Base-by-base conservation (phyloP, 352 stramenopile species). In the Phytopythium oedochilum region DNA sequence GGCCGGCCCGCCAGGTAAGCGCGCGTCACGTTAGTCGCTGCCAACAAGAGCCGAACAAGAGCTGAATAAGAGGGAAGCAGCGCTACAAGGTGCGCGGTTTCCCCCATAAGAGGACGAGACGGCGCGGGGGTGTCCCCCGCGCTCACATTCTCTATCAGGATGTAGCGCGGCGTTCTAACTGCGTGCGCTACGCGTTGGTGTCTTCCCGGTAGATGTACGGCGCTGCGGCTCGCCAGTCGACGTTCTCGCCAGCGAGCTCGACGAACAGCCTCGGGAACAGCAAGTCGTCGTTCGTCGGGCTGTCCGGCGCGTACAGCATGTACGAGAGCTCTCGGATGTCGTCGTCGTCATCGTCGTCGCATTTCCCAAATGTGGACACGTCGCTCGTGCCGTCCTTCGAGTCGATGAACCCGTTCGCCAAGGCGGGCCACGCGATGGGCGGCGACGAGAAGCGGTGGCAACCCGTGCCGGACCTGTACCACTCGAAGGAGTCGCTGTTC, bases 401-500 rank as follows among this genome's bases (percentile, higher is more conserved):
- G 39, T 63, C 73, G 20, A 57, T 94, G 28, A 94, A 94, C 60
- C 82, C 82, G 28, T 92, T 83, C 58, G 78, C 79, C n/a, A 82
- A 83, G 26, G 61, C 53, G 17, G 69, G 75, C 7, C 70, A 70
- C 38, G 66, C 63, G 35, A 64, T 75, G 60, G 69, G 62, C 40
- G 32, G 40, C 12, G 60, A 80, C 23, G 70, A 85, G 28, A 64
- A 64, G 49, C 81, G 83, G 22, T 95, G 82, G 81, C 79, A 93
- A 62, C 83, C 85, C 5, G 82, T 93, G 48, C 73, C 75, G 0
- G 78, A 78, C 28, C 66, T 94, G 8, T 65, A 73, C 54, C 83
- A 92, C 70, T 91, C 77, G 56, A 92, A 94, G 58, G 85, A 94
- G 63, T 92, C 83, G 39, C 61, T 93, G 5, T 75, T 77, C 59